Base-by-base conservation (phyloP, 176 grass and related monocot genomes). In the Musa itinerans region DNA sequence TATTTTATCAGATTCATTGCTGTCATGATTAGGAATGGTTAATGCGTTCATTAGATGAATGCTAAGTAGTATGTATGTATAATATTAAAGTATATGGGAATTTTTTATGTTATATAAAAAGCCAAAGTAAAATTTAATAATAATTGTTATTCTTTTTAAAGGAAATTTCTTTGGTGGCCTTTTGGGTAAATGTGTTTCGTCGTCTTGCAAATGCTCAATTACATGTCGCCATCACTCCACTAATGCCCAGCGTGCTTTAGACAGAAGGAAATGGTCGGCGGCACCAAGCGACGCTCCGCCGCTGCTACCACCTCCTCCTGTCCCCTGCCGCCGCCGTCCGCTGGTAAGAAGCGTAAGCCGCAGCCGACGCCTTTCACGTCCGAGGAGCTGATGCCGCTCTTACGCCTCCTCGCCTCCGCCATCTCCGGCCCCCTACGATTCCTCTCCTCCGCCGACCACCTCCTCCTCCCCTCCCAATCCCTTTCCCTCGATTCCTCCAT, bases 401-500 rank as follows among this genome's bases (percentile, higher is more conserved):
- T 74, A 79, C 74, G 72, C 82, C 0, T 77, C 20, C 86, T 85
- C 10, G 58, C 58, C 58, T 65, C 61, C 61, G 19, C 59, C n/a
- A 6, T 75, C 53, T 26, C 72, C 53, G 22, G 53, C 69, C 78
- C 81, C 63, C 68, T 86, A 20, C 79, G 83, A 17, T 87, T 84
- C 74, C 84, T 86, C 66, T 84, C 88, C 6, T 83, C 87, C 61
- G 49, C 75, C 10, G 20, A 51, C 15, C 86, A 84, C 53, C 79
- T 89, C 73, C 84, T 84, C 23, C 86, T 92, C 82, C 84, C 81
- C 68, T 73, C 83, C 13, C 83, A 88, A 73, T 88, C 86, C 27
- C 75, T 88, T 49, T 83, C 85, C 19, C 86, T 86, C 56, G 74
- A 51, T 10, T 50, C 34, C 19, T 52, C 19, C 43, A 22, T 63